A percentile compares a stretch with the other conserved stretches of the same genome.
These are phyloP conservation scores for Paramecium primaurelia DNA, from an alignment of 73 alveolate species.

Conservation along the genomic window DNA sequence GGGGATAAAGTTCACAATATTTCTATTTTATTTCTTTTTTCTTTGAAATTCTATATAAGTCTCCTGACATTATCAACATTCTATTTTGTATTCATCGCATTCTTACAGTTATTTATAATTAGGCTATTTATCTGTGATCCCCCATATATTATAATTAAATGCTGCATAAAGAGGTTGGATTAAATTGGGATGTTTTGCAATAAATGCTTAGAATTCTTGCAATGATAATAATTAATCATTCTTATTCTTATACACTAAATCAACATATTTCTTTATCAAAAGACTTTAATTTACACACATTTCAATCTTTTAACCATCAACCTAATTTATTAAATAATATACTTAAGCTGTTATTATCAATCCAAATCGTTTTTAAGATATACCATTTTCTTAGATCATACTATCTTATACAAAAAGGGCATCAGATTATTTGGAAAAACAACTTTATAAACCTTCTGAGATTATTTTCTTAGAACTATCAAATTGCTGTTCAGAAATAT, in stretches of 20 bases:
- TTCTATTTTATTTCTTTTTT: background rate
- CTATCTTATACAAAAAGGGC: background rate
- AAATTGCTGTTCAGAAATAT: background rate
- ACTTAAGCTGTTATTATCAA: background rate
- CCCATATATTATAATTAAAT: constrained; percentile 37
- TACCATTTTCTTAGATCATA: background rate
- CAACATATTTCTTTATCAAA: background rate
- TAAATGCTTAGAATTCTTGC: background rate
- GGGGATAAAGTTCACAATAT: constrained; percentile 10
- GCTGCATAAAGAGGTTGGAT: background rate
- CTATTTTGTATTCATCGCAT: background rate
- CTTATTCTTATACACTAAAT: background rate
- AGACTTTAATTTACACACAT: background rate
- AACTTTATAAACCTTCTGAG: background rate
- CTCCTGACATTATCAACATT: background rate
- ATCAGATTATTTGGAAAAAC: background rate
- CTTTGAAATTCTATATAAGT: background rate
- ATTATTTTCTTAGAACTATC: background rate
- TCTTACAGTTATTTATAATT: background rate
- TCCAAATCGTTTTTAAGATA: background rate
- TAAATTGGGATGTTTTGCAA: constrained; percentile 7
- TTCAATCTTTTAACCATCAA: constrained; percentile 27
- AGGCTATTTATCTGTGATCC: background rate
- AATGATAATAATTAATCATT: background rate
- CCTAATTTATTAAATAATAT: background rate